Conservation (phyloP, 2,329 filamentous ascomycete species). For the Stromatinia cepivora region DNA sequence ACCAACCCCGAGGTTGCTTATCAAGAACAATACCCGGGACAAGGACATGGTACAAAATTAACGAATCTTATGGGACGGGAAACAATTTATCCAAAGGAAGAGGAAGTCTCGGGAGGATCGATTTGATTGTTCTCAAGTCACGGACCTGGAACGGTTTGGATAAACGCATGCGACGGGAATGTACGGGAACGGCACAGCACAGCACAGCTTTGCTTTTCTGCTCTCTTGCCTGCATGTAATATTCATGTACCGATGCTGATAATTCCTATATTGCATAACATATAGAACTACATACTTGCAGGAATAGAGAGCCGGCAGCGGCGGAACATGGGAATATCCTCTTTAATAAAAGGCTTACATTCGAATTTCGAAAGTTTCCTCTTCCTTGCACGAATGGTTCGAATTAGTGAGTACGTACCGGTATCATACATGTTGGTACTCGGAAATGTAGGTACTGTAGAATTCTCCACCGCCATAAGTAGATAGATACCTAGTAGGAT, state of each 20-base stretch:
- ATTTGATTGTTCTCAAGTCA: not conserved
- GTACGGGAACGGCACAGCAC: conserved; percentile 20
- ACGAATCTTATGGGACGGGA: not conserved
- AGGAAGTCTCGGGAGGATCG: not conserved
- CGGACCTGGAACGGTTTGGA: conserved; percentile 1
- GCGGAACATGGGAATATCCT: conserved; percentile 16
- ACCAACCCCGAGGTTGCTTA: not conserved
- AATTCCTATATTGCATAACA: conserved; percentile 19
- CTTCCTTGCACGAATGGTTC: not conserved
- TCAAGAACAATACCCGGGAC: not conserved
- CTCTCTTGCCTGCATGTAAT: conserved; percentile 20
- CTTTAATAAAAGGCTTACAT: conserved; percentile 9
- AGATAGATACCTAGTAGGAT: not conserved
- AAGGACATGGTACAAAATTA: not conserved
- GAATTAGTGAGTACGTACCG: conserved; percentile 1
- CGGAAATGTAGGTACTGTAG: conserved; percentile 10
- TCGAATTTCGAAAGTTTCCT: not conserved
- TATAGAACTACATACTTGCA: conserved; percentile 11
- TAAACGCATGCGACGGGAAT: conserved; percentile 22
- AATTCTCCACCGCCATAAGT: not conserved
- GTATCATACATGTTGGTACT: conserved; percentile 7
- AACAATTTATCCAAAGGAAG: conserved; percentile 14
- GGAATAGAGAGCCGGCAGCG: not conserved
- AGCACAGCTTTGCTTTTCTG: conserved; percentile 5
- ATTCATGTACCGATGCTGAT: conserved; percentile 7